phyloP scores from a whole-genome alignment of 805 yeast species.

The Wickerhamia fluorescens region DNA sequence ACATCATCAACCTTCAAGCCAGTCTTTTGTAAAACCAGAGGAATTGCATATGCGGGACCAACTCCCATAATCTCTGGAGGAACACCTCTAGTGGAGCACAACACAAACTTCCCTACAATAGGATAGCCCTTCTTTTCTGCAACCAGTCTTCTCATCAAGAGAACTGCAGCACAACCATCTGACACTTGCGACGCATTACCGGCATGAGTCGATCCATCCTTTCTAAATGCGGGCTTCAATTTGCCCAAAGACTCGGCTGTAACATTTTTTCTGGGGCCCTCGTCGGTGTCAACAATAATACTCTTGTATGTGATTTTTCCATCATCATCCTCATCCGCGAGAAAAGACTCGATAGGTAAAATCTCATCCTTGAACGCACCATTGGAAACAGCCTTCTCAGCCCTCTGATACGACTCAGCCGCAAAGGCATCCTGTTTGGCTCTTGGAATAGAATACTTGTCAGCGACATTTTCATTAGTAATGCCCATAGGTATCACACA shows the following conservation, averaged over 20 bases:
- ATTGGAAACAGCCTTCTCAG: constrained; percentile 59
- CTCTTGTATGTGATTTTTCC: constrained; percentile 40
- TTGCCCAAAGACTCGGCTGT: constrained; percentile 69
- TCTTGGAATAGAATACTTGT: constrained; percentile 57
- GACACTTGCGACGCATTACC: constrained; percentile 96
- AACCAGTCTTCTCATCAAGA: constrained; percentile 76
- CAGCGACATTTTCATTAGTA: constrained; percentile 87
- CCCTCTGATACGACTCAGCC: constrained; percentile 79
- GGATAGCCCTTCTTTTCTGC: constrained; percentile 71
- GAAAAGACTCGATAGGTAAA: constrained; percentile 64
- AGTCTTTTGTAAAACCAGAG: constrained; percentile 60
- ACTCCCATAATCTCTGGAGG: constrained; percentile 98
- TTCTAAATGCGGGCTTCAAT: constrained; percentile 79
- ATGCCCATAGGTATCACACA: constrained; percentile 95
- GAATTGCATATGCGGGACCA: constrained; percentile 96
- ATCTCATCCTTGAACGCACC: constrained; percentile 89
- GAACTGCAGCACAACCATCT: constrained; percentile 91
- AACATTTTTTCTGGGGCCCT: constrained; percentile 86
- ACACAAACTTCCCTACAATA: constrained; percentile 73
- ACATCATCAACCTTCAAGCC: constrained; percentile 61
- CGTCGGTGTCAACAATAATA: constrained; percentile 58
- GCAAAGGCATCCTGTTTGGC: constrained; percentile 82
- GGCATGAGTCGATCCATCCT: constrained; percentile 84
- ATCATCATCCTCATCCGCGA: constrained; percentile 39
- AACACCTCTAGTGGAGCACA: constrained; percentile 79